These are phyloP conservation scores for Aspergillus uvarum DNA, from an alignment of 2,329 filamentous ascomycete genomes.

Conservation along the genomic window DNA sequence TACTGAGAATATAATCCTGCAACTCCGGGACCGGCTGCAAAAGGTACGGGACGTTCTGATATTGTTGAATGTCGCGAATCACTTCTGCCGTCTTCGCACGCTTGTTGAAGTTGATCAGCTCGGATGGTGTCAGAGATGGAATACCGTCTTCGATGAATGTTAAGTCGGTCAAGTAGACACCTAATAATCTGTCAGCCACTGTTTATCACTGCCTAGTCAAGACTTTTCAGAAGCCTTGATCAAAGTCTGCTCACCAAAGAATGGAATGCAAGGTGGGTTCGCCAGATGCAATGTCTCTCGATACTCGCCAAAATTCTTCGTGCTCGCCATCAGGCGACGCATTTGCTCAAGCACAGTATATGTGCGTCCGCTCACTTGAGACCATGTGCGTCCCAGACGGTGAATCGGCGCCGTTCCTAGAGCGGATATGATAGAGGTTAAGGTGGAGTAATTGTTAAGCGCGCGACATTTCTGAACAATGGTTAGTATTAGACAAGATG, in stretches of 20 bases:
- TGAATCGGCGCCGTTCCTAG: constrained; percentile 93
- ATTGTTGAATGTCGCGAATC: constrained; percentile 97
- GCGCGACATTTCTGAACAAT: constrained; percentile 76
- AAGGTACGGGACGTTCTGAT: constrained; percentile 95
- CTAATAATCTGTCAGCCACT: constrained; percentile 46
- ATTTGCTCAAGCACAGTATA: constrained; percentile 80
- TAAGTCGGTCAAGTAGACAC: constrained; percentile 93
- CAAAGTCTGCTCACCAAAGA: constrained; percentile 73
- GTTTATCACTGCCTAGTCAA: background rate
- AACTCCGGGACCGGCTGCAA: constrained; percentile 86
- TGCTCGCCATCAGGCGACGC: constrained; percentile 93
- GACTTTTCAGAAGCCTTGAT: background rate
- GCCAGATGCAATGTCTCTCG: constrained; percentile 87
- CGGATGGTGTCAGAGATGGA: constrained; percentile 91
- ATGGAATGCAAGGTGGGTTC: constrained; percentile 95
- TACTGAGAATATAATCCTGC: constrained; percentile 93
- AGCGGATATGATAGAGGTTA: constrained; percentile 97
- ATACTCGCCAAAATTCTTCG: constrained; percentile 97
- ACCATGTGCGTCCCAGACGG: constrained; percentile 90
- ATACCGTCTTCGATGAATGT: constrained; percentile 99
- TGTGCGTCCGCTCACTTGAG: constrained; percentile 83
- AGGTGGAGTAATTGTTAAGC: constrained; percentile 94
- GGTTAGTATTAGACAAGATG: constrained; percentile 13
- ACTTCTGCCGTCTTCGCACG: constrained; percentile 97
- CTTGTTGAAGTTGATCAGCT: constrained; percentile 98